A percentile compares a stretch with the other conserved stretches of the same genome.
Evolutionary conservation across 176 grass and related monocot genomes (phyloP).

Genomic region (Triticum turgidum): DNA sequence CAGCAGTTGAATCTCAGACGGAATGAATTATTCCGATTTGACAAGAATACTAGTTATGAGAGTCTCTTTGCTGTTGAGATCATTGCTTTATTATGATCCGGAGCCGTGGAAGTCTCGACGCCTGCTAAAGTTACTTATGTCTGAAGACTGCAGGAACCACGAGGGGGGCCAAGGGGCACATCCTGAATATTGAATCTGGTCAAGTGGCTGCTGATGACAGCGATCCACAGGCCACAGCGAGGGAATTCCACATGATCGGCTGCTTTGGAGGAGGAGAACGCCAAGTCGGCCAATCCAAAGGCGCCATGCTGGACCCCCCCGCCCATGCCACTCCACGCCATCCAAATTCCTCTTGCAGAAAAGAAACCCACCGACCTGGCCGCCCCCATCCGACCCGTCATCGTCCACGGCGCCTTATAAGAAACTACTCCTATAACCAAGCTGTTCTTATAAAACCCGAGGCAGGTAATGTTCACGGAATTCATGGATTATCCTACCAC

Average conservation of each 20-base stretch:
- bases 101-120: neutral
- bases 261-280: slow-evolving; percentile 31
- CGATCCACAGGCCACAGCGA: slow-evolving; percentile 21
- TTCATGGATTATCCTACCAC: neutral
- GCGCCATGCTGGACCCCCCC: slow-evolving; percentile 41
- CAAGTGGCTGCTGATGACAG: slow-evolving; percentile 35
- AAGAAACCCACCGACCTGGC: slow-evolving; percentile 2
- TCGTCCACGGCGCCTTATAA: neutral
- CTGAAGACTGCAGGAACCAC: slow-evolving; percentile 4
- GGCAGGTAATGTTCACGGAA: slow-evolving; percentile 15
- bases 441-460: neutral
- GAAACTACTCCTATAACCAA: neutral
- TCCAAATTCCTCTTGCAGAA: slow-evolving; percentile 11
- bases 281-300: slow-evolving; percentile 41
- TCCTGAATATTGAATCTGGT: slow-evolving; percentile 34
- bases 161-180: neutral
- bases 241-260: slow-evolving; percentile 38
- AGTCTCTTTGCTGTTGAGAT: neutral
- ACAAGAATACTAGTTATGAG: neutral
- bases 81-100: slow-evolving; percentile 6
- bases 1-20: neutral
- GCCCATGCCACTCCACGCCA: neutral
- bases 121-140: neutral
- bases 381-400: neutral
- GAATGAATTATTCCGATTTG: neutral